Evolutionary conservation across 805 yeast species (phyloP).

Genomic region (Hemisphaericaspora nanyangensis): DNA sequence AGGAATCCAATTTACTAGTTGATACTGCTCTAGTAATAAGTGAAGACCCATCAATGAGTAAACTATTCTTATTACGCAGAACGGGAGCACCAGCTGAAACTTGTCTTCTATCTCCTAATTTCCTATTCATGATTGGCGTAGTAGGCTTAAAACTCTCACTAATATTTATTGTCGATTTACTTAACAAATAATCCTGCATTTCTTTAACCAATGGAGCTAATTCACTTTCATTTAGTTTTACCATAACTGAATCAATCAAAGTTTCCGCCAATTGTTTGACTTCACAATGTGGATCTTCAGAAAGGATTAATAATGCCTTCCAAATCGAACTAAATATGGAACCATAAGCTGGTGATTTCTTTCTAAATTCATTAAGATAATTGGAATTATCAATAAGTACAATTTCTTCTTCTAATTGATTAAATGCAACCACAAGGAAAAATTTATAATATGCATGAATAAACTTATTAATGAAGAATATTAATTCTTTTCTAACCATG

Average conservation of each 20-base stretch:
- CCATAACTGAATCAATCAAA: slow-evolving; percentile 68
- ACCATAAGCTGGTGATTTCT: slow-evolving; percentile 78
- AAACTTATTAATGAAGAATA: slow-evolving; percentile 71
- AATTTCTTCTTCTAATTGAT: slow-evolving; percentile 78
- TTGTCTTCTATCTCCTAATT: slow-evolving; percentile 18
- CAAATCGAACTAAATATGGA: slow-evolving; percentile 82
- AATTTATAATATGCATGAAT: slow-evolving; percentile 66
- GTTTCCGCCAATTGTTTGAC: slow-evolving; percentile 69
- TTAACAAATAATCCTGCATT: slow-evolving; percentile 60
- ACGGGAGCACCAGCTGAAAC: slow-evolving; percentile 18
- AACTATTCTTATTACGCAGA: slow-evolving; percentile 20
- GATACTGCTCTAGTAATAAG: slow-evolving; percentile 28
- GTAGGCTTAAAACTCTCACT: slow-evolving; percentile 38
- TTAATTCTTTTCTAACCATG: slow-evolving; percentile 80
- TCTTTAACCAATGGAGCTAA: slow-evolving; percentile 61
- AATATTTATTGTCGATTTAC: slow-evolving; percentile 42
- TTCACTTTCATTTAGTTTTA: slow-evolving; percentile 60
- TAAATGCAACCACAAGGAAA: slow-evolving; percentile 82
- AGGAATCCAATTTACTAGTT: slow-evolving; percentile 12
- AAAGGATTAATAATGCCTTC: slow-evolving; percentile 74
- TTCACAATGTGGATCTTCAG: slow-evolving; percentile 87
- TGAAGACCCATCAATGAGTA: slow-evolving; percentile 26
- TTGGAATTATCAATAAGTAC: slow-evolving; percentile 60
- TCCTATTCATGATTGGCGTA: slow-evolving; percentile 34
- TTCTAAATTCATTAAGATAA: slow-evolving; percentile 57